Conservation (phyloP, 352 stramenopile genomes). For the Globisporangium lucens region DNA sequence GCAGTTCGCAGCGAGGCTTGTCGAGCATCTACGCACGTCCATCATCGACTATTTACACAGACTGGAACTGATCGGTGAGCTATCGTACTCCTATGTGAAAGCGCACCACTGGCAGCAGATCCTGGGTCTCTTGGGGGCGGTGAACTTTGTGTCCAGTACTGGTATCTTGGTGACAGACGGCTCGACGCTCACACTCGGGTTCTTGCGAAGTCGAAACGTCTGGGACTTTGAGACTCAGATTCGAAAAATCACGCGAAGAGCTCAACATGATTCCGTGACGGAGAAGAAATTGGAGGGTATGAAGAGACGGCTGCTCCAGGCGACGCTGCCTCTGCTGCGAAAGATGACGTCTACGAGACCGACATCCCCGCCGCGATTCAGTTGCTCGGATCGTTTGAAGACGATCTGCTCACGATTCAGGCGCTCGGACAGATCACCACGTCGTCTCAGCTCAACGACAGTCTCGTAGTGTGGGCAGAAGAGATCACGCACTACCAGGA, state of each 20-base stretch:
- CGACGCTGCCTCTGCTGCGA: constrained; percentile 38
- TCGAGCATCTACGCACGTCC: constrained; percentile 29
- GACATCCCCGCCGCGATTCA: constrained; percentile 26
- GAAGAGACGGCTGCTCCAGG: constrained; percentile 41
- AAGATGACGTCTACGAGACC: constrained; percentile 43
- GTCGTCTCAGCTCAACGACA: constrained; percentile 29
- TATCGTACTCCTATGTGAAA: constrained; percentile 52
- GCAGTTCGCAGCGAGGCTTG: constrained; percentile 37
- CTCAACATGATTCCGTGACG: constrained; percentile 49
- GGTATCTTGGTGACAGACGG: constrained; percentile 50
- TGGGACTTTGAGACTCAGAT: constrained; percentile 60
- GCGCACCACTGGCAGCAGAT: constrained; percentile 62
- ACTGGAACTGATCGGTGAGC: constrained; percentile 46
- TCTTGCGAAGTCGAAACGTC: constrained; percentile 42
- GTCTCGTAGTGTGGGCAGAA: constrained; percentile 53
- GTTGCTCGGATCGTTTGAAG: constrained; percentile 45
- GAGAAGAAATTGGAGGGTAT: constrained; percentile 59
- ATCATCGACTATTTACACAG: constrained; percentile 45
- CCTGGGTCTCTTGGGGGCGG: constrained; percentile 39
- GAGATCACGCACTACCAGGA: constrained; percentile 61
- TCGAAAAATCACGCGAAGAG: constrained; percentile 51
- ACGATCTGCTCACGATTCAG: constrained; percentile 60
- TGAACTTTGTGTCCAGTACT: constrained; percentile 48
- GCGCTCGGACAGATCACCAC: constrained; percentile 45
- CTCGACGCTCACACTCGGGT: constrained; percentile 46